Conservation (phyloP, 2,329 filamentous ascomycete species). For the Drechslerella stenobrocha region DNA sequence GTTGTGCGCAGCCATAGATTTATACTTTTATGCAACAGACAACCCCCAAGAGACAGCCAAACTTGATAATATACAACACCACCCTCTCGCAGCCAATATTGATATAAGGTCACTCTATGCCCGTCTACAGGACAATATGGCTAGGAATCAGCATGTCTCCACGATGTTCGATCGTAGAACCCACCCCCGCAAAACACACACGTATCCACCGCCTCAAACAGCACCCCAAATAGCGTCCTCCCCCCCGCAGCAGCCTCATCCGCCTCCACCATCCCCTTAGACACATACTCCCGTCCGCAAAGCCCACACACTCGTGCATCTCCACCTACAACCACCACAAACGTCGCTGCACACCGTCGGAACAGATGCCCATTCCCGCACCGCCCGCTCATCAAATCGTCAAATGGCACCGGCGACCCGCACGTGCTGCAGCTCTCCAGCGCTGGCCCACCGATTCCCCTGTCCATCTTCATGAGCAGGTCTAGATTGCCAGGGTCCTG, state of each 20-base stretch:
- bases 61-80: too few species aligned
- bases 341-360: conserved; percentile 33
- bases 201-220: conserved; percentile 45
- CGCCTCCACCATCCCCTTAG: conserved; percentile 30
- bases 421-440: conserved; percentile 28
- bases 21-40: too few species aligned
- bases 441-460: conserved; percentile 11
- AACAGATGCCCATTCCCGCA: conserved; percentile 40
- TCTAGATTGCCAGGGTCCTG: conserved; percentile 27
- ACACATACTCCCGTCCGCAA: conserved; percentile 34
- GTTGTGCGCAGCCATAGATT: too few species aligned
- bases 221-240: conserved; percentile 15
- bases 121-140: too few species aligned
- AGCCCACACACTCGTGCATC: conserved; percentile 30
- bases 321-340: conserved; percentile 21
- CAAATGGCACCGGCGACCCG: neutral
- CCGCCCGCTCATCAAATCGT: conserved; percentile 40
- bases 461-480: conserved; percentile 21
- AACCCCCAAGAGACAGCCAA: too few species aligned
- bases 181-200: conserved; percentile 42
- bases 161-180: conserved; percentile 36
- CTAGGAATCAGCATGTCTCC: conserved; percentile 4
- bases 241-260: conserved; percentile 10
- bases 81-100: too few species aligned
- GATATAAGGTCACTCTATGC: too few species aligned